Conservation (phyloP, 192 early-diverging fungal species). For the Paraglomus occultum region DNA sequence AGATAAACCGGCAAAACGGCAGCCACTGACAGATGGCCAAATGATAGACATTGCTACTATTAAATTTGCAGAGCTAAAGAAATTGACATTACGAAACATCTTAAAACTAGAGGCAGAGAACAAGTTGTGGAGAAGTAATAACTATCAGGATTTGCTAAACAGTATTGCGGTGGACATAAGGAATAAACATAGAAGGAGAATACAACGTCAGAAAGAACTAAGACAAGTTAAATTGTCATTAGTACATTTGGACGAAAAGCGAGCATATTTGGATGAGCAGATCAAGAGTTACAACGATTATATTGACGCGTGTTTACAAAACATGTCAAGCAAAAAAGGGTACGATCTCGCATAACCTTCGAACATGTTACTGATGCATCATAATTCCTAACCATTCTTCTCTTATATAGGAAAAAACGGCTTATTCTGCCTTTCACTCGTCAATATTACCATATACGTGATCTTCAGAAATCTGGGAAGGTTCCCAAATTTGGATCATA, state of each 20-base stretch:
- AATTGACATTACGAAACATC: constrained; percentile 76
- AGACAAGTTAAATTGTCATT: constrained; percentile 76
- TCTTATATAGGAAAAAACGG: constrained; percentile 54
- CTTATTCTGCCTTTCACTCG: constrained; percentile 84
- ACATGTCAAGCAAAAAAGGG: constrained; percentile 68
- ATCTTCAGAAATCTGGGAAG: constrained; percentile 78
- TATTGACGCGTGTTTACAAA: constrained; percentile 83
- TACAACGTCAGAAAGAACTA: constrained; percentile 73
- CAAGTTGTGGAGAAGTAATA: constrained; percentile 65
- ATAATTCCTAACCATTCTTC: not conserved
- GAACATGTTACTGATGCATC: not conserved
- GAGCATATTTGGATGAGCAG: constrained; percentile 80
- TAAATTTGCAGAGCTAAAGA: constrained; percentile 80
- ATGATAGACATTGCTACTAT: constrained; percentile 56
- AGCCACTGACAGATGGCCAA: too few relatives aligned
- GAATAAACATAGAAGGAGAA: constrained; percentile 84
- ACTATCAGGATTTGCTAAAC: constrained; percentile 93
- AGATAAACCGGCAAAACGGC: constrained; percentile 23
- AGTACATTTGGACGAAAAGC: constrained; percentile 80
- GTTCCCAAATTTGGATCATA: constrained; percentile 96
- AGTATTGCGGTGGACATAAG: constrained; percentile 91
- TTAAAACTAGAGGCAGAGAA: constrained; percentile 75
- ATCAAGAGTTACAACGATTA: constrained; percentile 90
- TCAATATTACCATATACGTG: constrained; percentile 93
- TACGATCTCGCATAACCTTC: not conserved